A percentile compares a stretch with the other conserved stretches of the same genome.
These are phyloP conservation scores for Ambrosia trifida DNA, from an alignment of 129 eudicot species.

Conservation along the genomic window DNA sequence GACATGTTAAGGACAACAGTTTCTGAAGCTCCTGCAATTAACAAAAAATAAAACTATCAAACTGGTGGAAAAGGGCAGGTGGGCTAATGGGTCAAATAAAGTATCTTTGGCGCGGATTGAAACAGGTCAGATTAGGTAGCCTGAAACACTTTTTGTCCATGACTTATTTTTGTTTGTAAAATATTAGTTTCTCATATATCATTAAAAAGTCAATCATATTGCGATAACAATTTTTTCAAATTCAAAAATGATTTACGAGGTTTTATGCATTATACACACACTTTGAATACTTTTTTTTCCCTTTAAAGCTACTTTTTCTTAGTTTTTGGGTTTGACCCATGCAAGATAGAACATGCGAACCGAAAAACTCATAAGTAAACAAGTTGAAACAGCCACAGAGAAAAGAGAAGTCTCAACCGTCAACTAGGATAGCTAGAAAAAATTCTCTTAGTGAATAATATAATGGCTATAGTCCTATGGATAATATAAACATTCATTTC, in stretches of 20 bases:
- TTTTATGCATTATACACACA: no score
- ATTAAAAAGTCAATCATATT: neutral
- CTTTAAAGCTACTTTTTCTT: no score
- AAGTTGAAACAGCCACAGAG: no score
- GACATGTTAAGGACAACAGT: slow-evolving; percentile 97
- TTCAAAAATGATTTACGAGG: no score
- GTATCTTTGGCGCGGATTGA: neutral
- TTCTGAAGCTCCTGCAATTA: slow-evolving; percentile 75
- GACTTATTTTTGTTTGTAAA: neutral
- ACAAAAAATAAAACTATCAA: neutral
- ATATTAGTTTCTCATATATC: neutral
- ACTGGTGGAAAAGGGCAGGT: neutral
- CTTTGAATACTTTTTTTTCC: no score
- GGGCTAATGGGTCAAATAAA: neutral
- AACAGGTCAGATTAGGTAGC: neutral
- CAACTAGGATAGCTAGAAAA: neutral
- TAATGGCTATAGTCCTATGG: neutral
- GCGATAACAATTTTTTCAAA: neutral
- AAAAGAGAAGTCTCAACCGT: neutral
- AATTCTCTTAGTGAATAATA: neutral
- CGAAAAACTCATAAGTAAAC: no score
- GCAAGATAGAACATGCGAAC: no score
- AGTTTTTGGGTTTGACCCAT: no score
- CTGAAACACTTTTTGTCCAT: neutral
- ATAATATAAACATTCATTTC: neutral